Percentiles rank a stretch among this genome's conserved stretches.
phyloP scores from a whole-genome alignment of 192 early-diverging fungal genomes.

The Radiomyces spectabilis region DNA sequence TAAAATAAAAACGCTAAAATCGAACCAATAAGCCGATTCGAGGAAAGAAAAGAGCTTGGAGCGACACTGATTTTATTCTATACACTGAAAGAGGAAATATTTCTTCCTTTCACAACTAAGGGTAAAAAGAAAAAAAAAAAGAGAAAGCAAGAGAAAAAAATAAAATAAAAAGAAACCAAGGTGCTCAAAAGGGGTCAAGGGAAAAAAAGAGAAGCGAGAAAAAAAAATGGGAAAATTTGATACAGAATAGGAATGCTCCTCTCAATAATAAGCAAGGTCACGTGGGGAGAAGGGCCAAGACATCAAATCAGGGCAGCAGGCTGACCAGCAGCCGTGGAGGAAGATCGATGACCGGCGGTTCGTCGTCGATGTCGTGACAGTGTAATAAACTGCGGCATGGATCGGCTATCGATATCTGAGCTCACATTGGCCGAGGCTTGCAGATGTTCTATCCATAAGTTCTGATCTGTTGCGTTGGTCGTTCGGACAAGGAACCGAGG shows the following conservation, averaged over 20 bases:
- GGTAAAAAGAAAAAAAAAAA: background rate
- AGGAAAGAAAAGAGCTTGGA: too few species aligned
- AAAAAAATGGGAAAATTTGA: background rate
- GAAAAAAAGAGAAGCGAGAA: background rate
- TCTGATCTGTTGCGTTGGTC: conserved; percentile 24
- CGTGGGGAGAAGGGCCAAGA: too few species aligned
- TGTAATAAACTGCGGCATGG: conserved; percentile 42
- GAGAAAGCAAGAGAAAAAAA: background rate
- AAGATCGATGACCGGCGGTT: background rate
- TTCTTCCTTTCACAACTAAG: background rate
- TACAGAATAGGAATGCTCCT: background rate
- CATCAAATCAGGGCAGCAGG: too few species aligned
- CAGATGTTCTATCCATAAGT: conserved; percentile 37
- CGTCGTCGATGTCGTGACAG: conserved; percentile 23
- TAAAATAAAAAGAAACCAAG: background rate
- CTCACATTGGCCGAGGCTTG: conserved; percentile 44
- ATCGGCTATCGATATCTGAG: conserved; percentile 31
- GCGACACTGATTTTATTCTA: too few species aligned
- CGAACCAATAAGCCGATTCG: too few species aligned
- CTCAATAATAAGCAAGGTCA: background rate
- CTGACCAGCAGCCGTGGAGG: too few species aligned
- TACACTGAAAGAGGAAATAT: too few species aligned
- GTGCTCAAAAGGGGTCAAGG: background rate
- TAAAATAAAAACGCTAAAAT: too few species aligned
- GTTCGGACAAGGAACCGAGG: conserved; percentile 34